Conservation (phyloP, 192 early-diverging fungal genomes). For the Coemansia sp. region DNA sequence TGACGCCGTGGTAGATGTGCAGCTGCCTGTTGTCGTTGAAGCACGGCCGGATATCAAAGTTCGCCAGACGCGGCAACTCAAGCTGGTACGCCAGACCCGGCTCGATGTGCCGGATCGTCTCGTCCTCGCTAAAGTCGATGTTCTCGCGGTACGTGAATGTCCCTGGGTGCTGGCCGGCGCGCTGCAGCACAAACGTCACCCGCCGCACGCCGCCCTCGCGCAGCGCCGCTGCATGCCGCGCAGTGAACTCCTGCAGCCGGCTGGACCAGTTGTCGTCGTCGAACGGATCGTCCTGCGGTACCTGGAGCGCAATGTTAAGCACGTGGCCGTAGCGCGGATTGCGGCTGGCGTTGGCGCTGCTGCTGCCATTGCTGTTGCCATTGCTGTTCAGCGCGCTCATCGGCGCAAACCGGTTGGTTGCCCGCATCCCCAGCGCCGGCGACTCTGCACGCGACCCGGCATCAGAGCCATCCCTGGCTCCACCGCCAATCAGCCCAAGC, state of each 20-base stretch:
- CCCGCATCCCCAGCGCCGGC: slow-evolving; percentile 41
- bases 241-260: slow-evolving; percentile 66
- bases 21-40: slow-evolving; percentile 93
- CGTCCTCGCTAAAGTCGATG: slow-evolving; percentile 81
- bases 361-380: slow-evolving; percentile 19
- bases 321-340: slow-evolving; percentile 69
- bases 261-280: slow-evolving; percentile 71
- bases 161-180: slow-evolving; percentile 78
- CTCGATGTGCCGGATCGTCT: slow-evolving; percentile 96
- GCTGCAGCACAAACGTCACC: slow-evolving; percentile 85
- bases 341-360: slow-evolving; percentile 14
- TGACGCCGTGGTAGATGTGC: slow-evolving; percentile 93
- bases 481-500: slow-evolving; percentile 60
- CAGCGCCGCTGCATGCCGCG: slow-evolving; percentile 60
- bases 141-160: slow-evolving; percentile 97
- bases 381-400: slow-evolving; percentile 46
- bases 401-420: slow-evolving; percentile 32
- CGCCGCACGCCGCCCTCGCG: slow-evolving; percentile 79
- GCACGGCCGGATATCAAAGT: slow-evolving; percentile 96
- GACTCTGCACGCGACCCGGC: slow-evolving; percentile 48
- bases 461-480: slow-evolving; percentile 37
- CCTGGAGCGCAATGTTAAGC: slow-evolving; percentile 79
- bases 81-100: slow-evolving; percentile 97
- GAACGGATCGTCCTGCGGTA: slow-evolving; percentile 58
- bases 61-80: slow-evolving; percentile 85